These are phyloP conservation scores for Grosmannia serpens DNA, from an alignment of 2,329 filamentous ascomycete genomes.

Conservation along the genomic window DNA sequence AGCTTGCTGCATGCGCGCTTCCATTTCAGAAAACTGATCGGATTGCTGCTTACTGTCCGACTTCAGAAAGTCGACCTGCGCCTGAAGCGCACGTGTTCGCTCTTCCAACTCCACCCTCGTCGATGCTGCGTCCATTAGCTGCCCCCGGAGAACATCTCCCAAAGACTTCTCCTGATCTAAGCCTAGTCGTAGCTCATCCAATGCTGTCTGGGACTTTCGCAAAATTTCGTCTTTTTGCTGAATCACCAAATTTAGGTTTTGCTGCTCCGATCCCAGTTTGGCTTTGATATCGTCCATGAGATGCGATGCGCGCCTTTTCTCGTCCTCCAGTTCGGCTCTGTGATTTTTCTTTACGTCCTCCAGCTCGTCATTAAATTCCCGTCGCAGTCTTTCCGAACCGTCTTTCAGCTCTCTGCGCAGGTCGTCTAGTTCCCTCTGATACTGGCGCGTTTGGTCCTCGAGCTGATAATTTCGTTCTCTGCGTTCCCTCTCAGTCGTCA, in stretches of 20 bases:
- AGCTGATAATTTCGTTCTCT: conserved; percentile 36
- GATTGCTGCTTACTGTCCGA: conserved; percentile 84
- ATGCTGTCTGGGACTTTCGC: conserved; percentile 32
- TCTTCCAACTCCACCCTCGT: conserved; percentile 60
- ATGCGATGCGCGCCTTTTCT: conserved; percentile 43
- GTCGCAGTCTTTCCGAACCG: conserved; percentile 46
- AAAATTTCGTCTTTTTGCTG: conserved; percentile 44
- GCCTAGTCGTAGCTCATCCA: conserved; percentile 35
- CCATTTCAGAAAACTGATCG: conserved; percentile 71
- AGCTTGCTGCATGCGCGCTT: conserved; percentile 69
- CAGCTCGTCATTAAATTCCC: conserved; percentile 56
- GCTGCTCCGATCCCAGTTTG: conserved; percentile 38
- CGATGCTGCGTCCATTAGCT: conserved; percentile 45
- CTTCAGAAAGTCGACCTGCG: conserved; percentile 80
- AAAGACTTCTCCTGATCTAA: conserved; percentile 53
- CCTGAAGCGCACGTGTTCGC: conserved; percentile 62
- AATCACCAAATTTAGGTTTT: conserved; percentile 34
- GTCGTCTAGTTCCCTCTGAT: conserved; percentile 45
- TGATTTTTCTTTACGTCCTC: conserved; percentile 52
- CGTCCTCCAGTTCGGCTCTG: conserved; percentile 54
- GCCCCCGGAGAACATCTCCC: conserved; percentile 40
- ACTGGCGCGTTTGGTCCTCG: conserved; percentile 40
- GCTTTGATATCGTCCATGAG: conserved; percentile 55
- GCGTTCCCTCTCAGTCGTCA: conserved; percentile 30
- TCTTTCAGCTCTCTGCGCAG: conserved; percentile 37